Evolutionary conservation across 441 rosid genomes (phyloP).

Genomic region (Gossypium lobatum): DNA sequence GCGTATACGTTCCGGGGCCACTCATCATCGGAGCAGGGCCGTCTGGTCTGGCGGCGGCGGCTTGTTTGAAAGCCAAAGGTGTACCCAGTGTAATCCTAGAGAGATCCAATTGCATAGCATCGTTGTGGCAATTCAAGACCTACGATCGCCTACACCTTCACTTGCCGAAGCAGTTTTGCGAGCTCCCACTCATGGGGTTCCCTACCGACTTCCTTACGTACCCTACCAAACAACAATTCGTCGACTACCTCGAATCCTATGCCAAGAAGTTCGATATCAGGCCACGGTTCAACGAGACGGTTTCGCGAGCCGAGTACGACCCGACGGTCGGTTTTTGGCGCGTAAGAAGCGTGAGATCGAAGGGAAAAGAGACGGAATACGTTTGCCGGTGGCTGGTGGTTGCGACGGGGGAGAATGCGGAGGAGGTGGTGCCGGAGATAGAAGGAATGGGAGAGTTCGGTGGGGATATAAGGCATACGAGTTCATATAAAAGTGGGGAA

Average conservation of each 20-base stretch:
- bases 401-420: slow-evolving; percentile 80
- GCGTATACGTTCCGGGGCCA: slow-evolving; percentile 15
- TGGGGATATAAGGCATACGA: slow-evolving; percentile 47
- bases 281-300: slow-evolving; percentile 34
- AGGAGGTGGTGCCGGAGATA: slow-evolving; percentile 51
- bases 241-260: slow-evolving; percentile 31
- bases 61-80: slow-evolving; percentile 26
- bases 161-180: slow-evolving; percentile 41
- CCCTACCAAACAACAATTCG: slow-evolving; percentile 36
- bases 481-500: slow-evolving; percentile 47
- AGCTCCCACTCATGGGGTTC: slow-evolving; percentile 43
- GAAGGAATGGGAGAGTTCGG: slow-evolving; percentile 50
- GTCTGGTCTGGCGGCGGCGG: slow-evolving; percentile 37
- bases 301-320: slow-evolving; percentile 27
- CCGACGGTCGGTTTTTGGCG: slow-evolving; percentile 23
- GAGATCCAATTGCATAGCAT: slow-evolving; percentile 39
- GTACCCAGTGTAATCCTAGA: slow-evolving; percentile 29
- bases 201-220: slow-evolving; percentile 27
- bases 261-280: slow-evolving; percentile 21
- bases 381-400: slow-evolving; percentile 56
- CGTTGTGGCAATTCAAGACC: slow-evolving; percentile 41
- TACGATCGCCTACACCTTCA: slow-evolving; percentile 41
- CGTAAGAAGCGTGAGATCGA: slow-evolving; percentile 34
- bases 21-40: slow-evolving; percentile 44
- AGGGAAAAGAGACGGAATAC: slow-evolving; percentile 33